phyloP scores from a whole-genome alignment of 129 eudicot genomes.

The Flaveria brownii region DNA sequence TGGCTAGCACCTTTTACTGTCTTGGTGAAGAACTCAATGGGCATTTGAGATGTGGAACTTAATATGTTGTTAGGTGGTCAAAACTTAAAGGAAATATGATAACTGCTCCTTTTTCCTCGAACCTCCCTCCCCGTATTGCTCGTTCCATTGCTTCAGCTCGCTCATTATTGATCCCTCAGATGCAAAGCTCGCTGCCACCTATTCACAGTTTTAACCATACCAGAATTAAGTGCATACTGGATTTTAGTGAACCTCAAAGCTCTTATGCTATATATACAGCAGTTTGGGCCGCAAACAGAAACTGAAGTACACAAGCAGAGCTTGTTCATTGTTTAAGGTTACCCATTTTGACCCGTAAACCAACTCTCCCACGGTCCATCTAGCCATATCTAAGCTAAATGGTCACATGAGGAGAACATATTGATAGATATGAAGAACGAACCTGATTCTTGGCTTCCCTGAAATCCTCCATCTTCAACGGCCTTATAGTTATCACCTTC shows the following conservation, averaged over 20 bases:
- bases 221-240: neutral
- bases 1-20: neutral
- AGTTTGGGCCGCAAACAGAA: too few relatives aligned
- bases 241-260: neutral
- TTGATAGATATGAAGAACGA: neutral
- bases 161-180: conserved; percentile 77
- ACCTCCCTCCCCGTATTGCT: conserved; percentile 92
- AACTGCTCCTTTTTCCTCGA: conserved; percentile 94
- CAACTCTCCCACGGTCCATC: neutral
- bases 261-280: too few relatives aligned
- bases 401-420: neutral
- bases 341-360: neutral
- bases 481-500: conserved; percentile 67
- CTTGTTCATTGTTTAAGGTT: too few relatives aligned
- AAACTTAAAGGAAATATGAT: conserved; percentile 64
- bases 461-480: conserved; percentile 83
- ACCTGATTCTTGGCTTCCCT: conserved; percentile 91
- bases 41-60: neutral
- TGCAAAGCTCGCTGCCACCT: conserved; percentile 98
- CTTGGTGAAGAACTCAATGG: conserved; percentile 14
- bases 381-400: neutral
- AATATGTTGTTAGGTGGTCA: neutral
- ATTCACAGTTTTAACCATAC: neutral
- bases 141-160: conserved; percentile 95
- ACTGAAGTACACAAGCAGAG: too few relatives aligned